Conservation (phyloP, 1,284 basidiomycete genomes). For the Malassezia japonica region DNA sequence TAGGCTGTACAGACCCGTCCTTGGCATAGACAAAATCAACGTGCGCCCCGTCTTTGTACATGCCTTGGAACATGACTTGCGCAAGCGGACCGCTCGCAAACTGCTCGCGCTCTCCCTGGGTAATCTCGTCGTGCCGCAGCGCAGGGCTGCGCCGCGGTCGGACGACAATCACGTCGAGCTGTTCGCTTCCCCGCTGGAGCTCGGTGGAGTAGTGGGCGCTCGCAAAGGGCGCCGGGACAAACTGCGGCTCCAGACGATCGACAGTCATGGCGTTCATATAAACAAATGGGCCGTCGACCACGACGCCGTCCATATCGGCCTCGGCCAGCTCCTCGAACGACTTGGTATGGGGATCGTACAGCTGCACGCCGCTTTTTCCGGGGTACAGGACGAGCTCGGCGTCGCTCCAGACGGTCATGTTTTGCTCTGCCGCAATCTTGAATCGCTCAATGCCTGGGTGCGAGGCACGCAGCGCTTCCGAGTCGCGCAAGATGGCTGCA, state of each 20-base stretch:
- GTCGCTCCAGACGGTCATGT: conserved; percentile 64
- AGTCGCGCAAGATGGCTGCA: conserved; percentile 63
- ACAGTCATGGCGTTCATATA: conserved; percentile 74
- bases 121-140: background rate
- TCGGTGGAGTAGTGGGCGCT: background rate
- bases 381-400: conserved; percentile 56
- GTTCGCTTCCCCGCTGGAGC: conserved; percentile 32
- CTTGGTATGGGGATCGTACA: conserved; percentile 57
- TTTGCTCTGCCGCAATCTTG: conserved; percentile 69
- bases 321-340: conserved; percentile 50
- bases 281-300: conserved; percentile 58
- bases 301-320: background rate
- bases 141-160: conserved; percentile 56
- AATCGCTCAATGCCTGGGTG: conserved; percentile 72
- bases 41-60: conserved; percentile 38
- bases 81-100: conserved; percentile 22
- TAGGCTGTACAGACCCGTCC: conserved; percentile 11
- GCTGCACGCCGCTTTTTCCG: conserved; percentile 50
- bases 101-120: background rate
- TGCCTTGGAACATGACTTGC: conserved; percentile 22
- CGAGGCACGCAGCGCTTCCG: conserved; percentile 57
- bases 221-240: conserved; percentile 63
- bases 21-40: conserved; percentile 22
- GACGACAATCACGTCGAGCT: conserved; percentile 71
- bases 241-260: conserved; percentile 69